A percentile compares a stretch with the other conserved stretches of the same genome.
phyloP scores from a whole-genome alignment of 2,329 filamentous ascomycete species.

The Claviceps arundinis region DNA sequence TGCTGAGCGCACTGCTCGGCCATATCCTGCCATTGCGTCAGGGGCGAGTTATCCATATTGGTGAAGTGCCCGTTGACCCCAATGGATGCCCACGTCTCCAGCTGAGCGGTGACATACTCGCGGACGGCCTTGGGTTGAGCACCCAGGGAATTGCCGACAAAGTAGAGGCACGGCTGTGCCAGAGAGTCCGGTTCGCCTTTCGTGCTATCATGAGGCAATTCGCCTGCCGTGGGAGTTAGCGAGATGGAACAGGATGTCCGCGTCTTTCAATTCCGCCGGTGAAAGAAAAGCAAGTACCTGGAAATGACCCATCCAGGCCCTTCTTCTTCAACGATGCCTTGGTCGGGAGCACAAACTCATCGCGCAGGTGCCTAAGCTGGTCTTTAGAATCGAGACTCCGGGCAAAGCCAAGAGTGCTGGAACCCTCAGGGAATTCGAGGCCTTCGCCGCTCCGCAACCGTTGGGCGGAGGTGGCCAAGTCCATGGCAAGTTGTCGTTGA shows the following conservation, averaged over 20 bases:
- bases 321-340: conserved; percentile 56
- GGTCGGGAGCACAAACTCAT: conserved; percentile 67
- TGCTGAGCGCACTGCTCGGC: conserved; percentile 60
- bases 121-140: conserved; percentile 61
- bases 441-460: conserved; percentile 27
- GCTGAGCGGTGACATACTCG: conserved; percentile 54
- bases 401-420: conserved; percentile 35
- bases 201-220: conserved; percentile 8
- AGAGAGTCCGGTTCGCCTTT: conserved; percentile 14
- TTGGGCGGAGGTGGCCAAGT: conserved; percentile 24
- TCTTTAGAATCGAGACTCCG: conserved; percentile 45
- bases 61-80: conserved; percentile 78
- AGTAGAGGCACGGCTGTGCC: conserved; percentile 45
- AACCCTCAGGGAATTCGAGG: conserved; percentile 33
- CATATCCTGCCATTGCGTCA: conserved; percentile 64
- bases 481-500: conserved; percentile 16
- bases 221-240: background rate
- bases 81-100: conserved; percentile 73
- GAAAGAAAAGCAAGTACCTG: conserved; percentile 18
- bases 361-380: conserved; percentile 44
- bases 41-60: conserved; percentile 50
- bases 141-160: conserved; percentile 83
- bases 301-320: conserved; percentile 33
- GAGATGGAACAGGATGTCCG: background rate
- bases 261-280: background rate